Evolutionary conservation across 768 basidiomycete genomes (phyloP).

Genomic region (Lactifluus subvellereus): DNA sequence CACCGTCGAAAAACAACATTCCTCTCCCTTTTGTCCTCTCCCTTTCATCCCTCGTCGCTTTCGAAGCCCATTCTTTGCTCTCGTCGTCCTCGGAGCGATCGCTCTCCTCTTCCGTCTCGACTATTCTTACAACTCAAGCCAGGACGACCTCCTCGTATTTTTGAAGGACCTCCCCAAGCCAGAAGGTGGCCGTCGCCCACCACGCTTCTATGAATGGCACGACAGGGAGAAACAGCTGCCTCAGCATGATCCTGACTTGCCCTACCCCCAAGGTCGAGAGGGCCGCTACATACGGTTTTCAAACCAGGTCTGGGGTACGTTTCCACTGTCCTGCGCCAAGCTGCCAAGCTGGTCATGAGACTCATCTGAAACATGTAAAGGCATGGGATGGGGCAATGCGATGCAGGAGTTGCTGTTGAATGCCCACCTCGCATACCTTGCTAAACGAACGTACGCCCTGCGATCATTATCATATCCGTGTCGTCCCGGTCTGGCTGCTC

Average conservation of each 20-base stretch:
- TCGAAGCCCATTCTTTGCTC: not conserved
- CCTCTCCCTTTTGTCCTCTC: not conserved
- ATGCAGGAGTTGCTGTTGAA: slow-evolving; percentile 30
- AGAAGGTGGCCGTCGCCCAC: slow-evolving; percentile 6
- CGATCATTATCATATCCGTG: too few relatives aligned
- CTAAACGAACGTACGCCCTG: too few relatives aligned
- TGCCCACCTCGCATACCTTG: too few relatives aligned
- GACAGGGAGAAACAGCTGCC: slow-evolving; percentile 14
- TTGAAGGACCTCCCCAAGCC: not conserved
- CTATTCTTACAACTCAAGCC: not conserved
- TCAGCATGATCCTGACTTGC: slow-evolving; percentile 14
- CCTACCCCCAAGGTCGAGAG: slow-evolving; percentile 20
- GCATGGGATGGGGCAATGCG: slow-evolving; percentile 54
- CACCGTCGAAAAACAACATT: not conserved
- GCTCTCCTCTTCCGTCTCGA: not conserved
- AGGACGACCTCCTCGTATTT: not conserved
- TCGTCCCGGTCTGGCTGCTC: too few relatives aligned
- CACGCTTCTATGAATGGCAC: slow-evolving; percentile 16
- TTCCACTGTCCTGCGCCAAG: too few relatives aligned
- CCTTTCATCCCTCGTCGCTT: not conserved
- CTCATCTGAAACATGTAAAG: too few relatives aligned
- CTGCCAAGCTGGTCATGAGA: too few relatives aligned
- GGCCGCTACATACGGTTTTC: slow-evolving; percentile 20
- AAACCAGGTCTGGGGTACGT: slow-evolving; percentile 16
- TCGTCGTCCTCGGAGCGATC: not conserved